Evolutionary conservation across 352 stramenopile species (phyloP).

Genomic region (Pythium folliculosum): DNA sequence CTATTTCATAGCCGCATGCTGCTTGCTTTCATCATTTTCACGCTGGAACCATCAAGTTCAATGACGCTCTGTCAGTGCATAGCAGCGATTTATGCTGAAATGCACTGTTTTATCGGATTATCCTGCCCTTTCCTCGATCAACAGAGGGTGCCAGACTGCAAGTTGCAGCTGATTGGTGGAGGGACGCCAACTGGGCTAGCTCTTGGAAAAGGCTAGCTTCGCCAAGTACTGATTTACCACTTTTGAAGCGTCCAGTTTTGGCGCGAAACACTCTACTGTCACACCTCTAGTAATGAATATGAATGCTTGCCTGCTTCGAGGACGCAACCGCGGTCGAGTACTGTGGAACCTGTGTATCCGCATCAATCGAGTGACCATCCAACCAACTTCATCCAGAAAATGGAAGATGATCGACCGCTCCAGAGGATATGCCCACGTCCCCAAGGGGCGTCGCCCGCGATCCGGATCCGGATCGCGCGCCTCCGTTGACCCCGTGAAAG

Average conservation of each 20-base stretch:
- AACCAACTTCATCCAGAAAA: not conserved
- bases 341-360: conserved; percentile 1
- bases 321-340: not conserved
- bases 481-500: not conserved
- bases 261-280: conserved; percentile 7
- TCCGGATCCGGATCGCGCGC: conserved; percentile 10
- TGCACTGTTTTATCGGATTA: no score
- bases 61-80: no score
- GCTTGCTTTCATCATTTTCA: no score
- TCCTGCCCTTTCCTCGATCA: no score
- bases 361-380: not conserved
- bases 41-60: no score
- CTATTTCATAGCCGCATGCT: no score
- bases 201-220: not conserved
- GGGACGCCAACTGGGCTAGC: not conserved
- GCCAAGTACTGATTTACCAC: not conserved
- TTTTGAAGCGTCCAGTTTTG: not conserved
- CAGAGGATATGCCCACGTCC: not conserved
- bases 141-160: not conserved
- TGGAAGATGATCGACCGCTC: not conserved
- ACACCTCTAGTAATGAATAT: not conserved
- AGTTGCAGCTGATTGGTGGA: not conserved
- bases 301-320: not conserved
- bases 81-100: no score
- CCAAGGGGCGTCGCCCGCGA: conserved; percentile 7